Evolutionary conservation across 2,329 filamentous ascomycete species (phyloP), one percentile per base, ranked within the genome.

Genomic region (Aureobasidium lini): DNA sequence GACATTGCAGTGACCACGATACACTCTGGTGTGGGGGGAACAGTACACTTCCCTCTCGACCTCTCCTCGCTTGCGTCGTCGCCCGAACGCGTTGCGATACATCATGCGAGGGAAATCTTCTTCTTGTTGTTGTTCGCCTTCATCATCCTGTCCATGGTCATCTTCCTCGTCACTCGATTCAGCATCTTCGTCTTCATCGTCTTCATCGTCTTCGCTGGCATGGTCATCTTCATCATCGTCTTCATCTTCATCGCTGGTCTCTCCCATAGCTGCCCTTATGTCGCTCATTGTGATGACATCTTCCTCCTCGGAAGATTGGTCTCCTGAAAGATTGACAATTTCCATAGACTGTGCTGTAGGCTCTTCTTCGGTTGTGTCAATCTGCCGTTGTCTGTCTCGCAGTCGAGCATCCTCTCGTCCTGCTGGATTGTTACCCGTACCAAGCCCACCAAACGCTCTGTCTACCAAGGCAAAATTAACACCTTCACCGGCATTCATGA

Each of bases 1-100:
- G 56, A 85, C 78, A 64, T 87, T 87, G 72, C 84, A 87, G 68
- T 87, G 85, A 2, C 85, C 85, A 3, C 76, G 75, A 67, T 86
- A 88, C 18, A 77, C 70, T 40, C 79, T 79, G 2, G 79, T 83
- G 63, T 85, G 81, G 1, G 80, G 73, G 16, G 74, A 77, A 65
- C 82, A 84, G 13, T 82, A 80, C 6, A 82, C 76, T 54, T 82
- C 70, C 0, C 71, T 66, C 62, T 85, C 81, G 15, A 86, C 80
- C 16, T 76, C 73, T 53, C 79, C 75, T 56, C 80, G 76, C 29
- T 75, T 69, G 23, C 71, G 71, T 47, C 73, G 74, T 47, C 77
- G 75, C 50, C 77, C 75, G 52, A 80, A 79, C 4, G 80, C 77
- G 42, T 77, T 76, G 28, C 75, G 74, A 66, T 78, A 78, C 16